Evolutionary conservation across 768 basidiomycete species (phyloP), one percentile per base, ranked within the genome.

Genomic region (Pleurotus djamor): DNA sequence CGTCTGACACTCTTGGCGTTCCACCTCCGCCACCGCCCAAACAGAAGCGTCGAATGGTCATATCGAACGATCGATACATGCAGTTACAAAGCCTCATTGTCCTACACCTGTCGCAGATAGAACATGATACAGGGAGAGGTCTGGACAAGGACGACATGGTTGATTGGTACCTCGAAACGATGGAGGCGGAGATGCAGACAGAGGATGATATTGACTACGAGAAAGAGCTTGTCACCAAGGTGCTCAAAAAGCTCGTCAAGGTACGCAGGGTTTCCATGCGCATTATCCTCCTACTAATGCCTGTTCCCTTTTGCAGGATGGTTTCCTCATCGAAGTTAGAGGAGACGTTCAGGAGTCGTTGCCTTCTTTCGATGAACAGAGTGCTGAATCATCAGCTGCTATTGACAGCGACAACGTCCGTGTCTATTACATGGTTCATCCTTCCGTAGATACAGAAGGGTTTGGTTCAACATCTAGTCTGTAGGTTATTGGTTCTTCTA

Each of bases 41-140:
- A 32, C 78, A 85, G 48, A 92, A 83, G 73, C 78, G 81, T 69
- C 86, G 93, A 66, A 89, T 96, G 87, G 79, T 91, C 63, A 98
- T 99, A 75, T 93, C 96, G 4, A 94, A 98, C 72, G 96, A 98
- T 81, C 88, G 92, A 71, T 99, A 94, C 74, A 87, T 94, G 74
- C 83, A 87, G 45, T 81, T 98, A 64, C 94, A 94, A 76, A 91
- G 88, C 67, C 79, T 98, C 64, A 85, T 97, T 65, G 87, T 99
- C 33, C 68, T 96, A 59, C 89, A 95, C 66, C 76, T 99, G 28
- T 78, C 86, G 14, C 85, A 88, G 38, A 77, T 86, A 10, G 97
- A 99, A 74, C 79, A 83, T 32, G 83, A 86, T 65, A 88, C 84
- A 0, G 89, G 88, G 16, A 79, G 74, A 55, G 96, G 96, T 2